Percentiles rank a stretch among this genome's conserved stretches.
Conservation (phyloP, 306 rosid species). For the Ammopiptanthus mongolicus region DNA sequence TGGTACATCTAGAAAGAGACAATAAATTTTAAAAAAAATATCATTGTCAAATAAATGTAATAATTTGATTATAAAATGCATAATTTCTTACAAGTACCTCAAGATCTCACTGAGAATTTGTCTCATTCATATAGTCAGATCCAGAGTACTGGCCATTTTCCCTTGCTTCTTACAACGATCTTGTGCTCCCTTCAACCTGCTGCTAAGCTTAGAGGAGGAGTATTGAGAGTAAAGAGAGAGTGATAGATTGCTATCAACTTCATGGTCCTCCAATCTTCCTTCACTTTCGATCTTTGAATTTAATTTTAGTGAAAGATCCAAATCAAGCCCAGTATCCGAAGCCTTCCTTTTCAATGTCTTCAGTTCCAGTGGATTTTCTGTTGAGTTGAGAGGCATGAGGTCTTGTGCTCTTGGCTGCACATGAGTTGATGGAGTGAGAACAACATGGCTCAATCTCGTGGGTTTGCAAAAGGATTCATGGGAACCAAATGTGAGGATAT, state of each 20-base stretch:
- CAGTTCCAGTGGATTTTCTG: background rate
- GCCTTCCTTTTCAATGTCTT: background rate
- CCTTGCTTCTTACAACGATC: conserved; percentile 15
- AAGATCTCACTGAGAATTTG: conserved; percentile 82
- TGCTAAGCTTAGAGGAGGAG: conserved; percentile 25
- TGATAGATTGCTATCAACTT: conserved; percentile 47
- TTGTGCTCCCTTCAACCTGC: conserved; percentile 31
- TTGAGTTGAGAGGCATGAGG: background rate
- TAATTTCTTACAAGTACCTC: conserved; percentile 52
- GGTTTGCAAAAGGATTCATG: conserved; percentile 25
- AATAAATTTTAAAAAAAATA: no score
- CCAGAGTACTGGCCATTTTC: conserved; percentile 51
- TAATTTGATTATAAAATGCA: conserved; percentile 24
- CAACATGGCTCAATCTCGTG: no score
- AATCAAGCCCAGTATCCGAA: conserved; percentile 1
- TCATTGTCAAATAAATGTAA: conserved; percentile 22
- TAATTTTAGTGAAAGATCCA: conserved; percentile 29
- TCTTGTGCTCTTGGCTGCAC: conserved; percentile 24
- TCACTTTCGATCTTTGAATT: conserved; percentile 31
- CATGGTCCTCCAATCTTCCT: conserved; percentile 28
- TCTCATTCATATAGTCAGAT: conserved; percentile 81
- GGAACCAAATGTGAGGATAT: conserved; percentile 29
- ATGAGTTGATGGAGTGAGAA: background rate
- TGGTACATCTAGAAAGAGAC: no score
- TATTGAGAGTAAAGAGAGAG: conserved; percentile 56